Base-by-base conservation (phyloP, 306 rosid species). In the Hylodesmum podocarpum region DNA sequence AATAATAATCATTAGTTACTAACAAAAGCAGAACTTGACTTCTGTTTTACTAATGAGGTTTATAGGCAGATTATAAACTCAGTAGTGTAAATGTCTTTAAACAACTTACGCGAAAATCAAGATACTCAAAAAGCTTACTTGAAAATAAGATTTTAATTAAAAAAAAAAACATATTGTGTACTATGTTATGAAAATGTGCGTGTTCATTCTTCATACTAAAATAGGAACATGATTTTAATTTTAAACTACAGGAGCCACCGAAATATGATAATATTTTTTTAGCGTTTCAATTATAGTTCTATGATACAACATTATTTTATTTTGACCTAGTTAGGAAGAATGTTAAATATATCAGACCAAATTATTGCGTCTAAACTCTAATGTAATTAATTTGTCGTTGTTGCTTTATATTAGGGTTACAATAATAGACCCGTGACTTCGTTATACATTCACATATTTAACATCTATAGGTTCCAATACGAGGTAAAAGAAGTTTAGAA, bases 321-420 rank as follows among this genome's bases (percentile, higher is more conserved):
- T 70, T 82, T 76, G 78, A 70, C 82, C 85, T 61, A 76, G 67
- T 67, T 61, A 75, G 73, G 51, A 62, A 73, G 31, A 41, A 64
- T 73, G 75, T 36, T 70, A 29, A 65, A 15, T 12, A 58, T 15
- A 69, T 75, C 53, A 77, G 78, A 76, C 82, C 82, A 76, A 82
- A 82, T 77, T 70, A 82, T 82, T 65, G 55, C 16, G 79, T 82
- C 85, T 82, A 54, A 71, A 43, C 82, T 81, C 85, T 61, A 68
- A 63, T 63, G 36, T 77, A 63, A 70, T 59, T 68, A 59, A 76
- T 77, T 65, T 41, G 39, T 50, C 28, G 54, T 31, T 19, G 33
- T 76, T 62, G 69, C 80, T 76, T 81, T 70, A 69, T 24, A n/a
- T 55, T 70, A 76, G 69, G 69, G 31, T 75, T 63, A 81, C 44